A percentile compares a stretch with the other conserved stretches of the same genome.
These are phyloP conservation scores for Beauveria sp. DNA, from an alignment of 2,329 filamentous ascomycete genomes.

Conservation along the genomic window DNA sequence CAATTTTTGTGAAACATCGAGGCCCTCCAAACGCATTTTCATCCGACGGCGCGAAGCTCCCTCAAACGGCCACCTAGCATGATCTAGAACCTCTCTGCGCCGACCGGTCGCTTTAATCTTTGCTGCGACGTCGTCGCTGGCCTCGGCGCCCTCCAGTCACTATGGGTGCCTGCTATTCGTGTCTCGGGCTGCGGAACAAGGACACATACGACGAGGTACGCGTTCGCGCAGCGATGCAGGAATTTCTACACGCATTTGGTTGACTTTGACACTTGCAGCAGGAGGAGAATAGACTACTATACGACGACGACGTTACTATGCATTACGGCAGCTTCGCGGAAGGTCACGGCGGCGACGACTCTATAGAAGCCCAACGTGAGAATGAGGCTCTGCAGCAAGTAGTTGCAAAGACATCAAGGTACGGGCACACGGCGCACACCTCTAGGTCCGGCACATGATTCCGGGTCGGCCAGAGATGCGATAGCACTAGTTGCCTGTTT, in stretches of 20 bases:
- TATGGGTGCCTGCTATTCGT: conserved; percentile 57
- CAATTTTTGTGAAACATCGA: conserved; percentile 5
- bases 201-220: conserved; percentile 50
- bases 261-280: conserved; percentile 29
- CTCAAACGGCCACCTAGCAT: neutral
- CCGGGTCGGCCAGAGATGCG: neutral
- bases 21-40: neutral
- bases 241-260: neutral
- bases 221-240: neutral
- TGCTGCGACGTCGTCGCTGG: neutral
- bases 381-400: conserved; percentile 57
- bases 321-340: conserved; percentile 59
- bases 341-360: conserved; percentile 47
- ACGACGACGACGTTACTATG: conserved; percentile 51
- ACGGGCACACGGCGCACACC: conserved; percentile 17
- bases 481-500: neutral
- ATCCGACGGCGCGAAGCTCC: neutral
- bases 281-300: conserved; percentile 51
- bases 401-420: conserved; percentile 58
- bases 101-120: neutral
- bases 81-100: neutral
- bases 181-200: conserved; percentile 44
- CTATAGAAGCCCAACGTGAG: conserved; percentile 55
- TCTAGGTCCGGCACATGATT: too few relatives aligned
- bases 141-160: neutral